Conservation (phyloP, 176 grass and related monocot genomes). For the Eremochloa ophiuroides region DNA sequence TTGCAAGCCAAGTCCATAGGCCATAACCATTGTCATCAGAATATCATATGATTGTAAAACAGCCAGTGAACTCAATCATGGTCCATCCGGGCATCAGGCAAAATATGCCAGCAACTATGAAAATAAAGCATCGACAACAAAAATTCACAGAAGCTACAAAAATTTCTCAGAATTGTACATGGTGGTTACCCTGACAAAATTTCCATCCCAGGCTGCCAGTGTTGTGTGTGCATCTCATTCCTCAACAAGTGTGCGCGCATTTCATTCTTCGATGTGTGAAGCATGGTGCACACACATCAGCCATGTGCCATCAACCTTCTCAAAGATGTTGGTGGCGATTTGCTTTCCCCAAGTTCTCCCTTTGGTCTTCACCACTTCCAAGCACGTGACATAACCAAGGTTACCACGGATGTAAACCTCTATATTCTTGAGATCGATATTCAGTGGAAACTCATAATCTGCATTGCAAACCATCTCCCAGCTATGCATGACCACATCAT, state of each 20-base stretch:
- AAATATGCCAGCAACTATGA: background rate
- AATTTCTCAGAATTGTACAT: slow-evolving; percentile 16
- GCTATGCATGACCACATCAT: slow-evolving; percentile 77
- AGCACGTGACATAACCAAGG: slow-evolving; percentile 78
- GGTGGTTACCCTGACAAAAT: slow-evolving; percentile 19
- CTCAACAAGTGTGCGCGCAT: background rate
- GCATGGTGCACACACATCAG: slow-evolving; percentile 91
- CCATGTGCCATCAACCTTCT: slow-evolving; percentile 77
- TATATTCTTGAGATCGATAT: slow-evolving; percentile 71
- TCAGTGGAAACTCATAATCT: slow-evolving; percentile 66
- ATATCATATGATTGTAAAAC: background rate
- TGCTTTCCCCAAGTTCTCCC: slow-evolving; percentile 91
- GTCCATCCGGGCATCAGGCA: background rate
- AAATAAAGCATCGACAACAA: background rate
- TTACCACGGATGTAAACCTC: slow-evolving; percentile 51
- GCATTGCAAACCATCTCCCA: slow-evolving; percentile 71
- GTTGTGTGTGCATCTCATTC: background rate
- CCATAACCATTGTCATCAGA: background rate
- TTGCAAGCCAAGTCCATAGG: slow-evolving; percentile 11
- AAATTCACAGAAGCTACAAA: background rate
- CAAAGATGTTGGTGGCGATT: slow-evolving; percentile 79
- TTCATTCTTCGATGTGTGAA: slow-evolving; percentile 76
- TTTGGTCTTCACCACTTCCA: slow-evolving; percentile 87
- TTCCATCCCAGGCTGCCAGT: background rate
- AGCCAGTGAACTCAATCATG: background rate